Evolutionary conservation across 352 stramenopile genomes (phyloP).

Genomic region (Phytophthora kernoviae): DNA sequence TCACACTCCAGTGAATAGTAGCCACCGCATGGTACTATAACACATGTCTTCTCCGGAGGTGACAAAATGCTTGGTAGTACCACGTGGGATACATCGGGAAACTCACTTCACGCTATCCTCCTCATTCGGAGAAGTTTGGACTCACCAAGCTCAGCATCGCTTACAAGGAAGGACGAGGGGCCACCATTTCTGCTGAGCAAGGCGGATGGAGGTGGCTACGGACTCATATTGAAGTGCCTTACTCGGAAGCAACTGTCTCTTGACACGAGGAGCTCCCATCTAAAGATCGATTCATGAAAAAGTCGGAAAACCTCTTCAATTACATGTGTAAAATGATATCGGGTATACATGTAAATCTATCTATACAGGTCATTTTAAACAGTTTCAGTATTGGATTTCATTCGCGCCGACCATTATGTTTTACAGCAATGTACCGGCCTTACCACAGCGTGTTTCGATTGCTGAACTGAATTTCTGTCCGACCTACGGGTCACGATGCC

Average conservation of each 20-base stretch:
- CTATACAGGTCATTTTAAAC: not conserved
- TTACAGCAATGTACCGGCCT: no score
- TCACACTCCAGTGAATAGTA: not conserved
- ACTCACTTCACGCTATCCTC: not conserved
- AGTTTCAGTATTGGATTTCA: no score
- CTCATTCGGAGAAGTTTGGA: slow-evolving; percentile 20
- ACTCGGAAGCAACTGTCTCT: not conserved
- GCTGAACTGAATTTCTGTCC: slow-evolving; percentile 24
- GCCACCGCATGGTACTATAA: not conserved
- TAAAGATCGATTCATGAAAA: slow-evolving; percentile 4
- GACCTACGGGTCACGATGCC: slow-evolving; percentile 2
- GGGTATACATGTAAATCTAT: not conserved
- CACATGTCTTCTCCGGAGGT: not conserved
- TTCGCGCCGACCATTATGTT: no score
- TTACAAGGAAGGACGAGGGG: slow-evolving; percentile 23
- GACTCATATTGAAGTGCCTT: slow-evolving; percentile 20
- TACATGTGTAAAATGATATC: slow-evolving; percentile 8
- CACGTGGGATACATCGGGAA: not conserved
- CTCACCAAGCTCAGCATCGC: not conserved
- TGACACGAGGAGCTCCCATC: not conserved
- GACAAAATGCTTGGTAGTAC: not conserved
- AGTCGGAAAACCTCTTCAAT: slow-evolving; percentile 23
- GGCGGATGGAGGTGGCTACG: slow-evolving; percentile 17
- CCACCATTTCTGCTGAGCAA: slow-evolving; percentile 4
- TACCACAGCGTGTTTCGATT: not conserved